Evolutionary conservation across 225 moss, liverwort and hornwort species (phyloP), one percentile per base, ranked within the genome.

Genomic region (Sphagnum contortum): DNA sequence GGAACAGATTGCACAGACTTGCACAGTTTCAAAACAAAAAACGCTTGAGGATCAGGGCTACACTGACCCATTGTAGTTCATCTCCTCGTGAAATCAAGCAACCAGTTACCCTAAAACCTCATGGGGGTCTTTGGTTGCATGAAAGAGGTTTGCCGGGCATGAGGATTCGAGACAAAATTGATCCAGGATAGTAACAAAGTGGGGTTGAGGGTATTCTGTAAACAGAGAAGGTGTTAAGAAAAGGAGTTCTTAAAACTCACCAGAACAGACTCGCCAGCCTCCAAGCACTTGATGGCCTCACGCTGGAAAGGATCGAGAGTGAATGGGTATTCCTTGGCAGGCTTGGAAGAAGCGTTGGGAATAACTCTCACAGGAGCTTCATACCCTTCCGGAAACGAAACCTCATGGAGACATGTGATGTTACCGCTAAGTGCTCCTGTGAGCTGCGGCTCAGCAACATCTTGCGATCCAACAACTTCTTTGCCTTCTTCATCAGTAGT

Each of bases 201-300:
- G 29, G 29, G 29, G 29, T 29, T 29, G 29, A 29, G 29, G 29
- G 29, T 29, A 29, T 29, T 29, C 29, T 29, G 29, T 29, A 29
- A 29, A 29, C 29, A 29, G 29, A 29, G 29, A 29, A 29, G 29
- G 29, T 29, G 29, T 29, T 29, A 29, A 29, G 29, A 29, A 29
- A 29, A 29, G 29, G 29, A 29, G 29, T 29, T 29, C 0, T 0
- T 29, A 1, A 3, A 49, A 55, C 69, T 49, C 69, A 94, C 94
- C 87, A 98, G 67, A 44, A 98, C 93, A 72, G 93, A 93, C 73
- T 93, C 98, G 44, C 98, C 91, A 45, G 76, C 85, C 80, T 98
- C 98, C 47, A 98, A 73, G 69, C 93, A 98, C 48, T 81, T 75
- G 45, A 98, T 46, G 51, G 98, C 93, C 77, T 98, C 89, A 47